phyloP scores from a whole-genome alignment of 352 stramenopile species.

The Peronosclerospora sorghi region DNA sequence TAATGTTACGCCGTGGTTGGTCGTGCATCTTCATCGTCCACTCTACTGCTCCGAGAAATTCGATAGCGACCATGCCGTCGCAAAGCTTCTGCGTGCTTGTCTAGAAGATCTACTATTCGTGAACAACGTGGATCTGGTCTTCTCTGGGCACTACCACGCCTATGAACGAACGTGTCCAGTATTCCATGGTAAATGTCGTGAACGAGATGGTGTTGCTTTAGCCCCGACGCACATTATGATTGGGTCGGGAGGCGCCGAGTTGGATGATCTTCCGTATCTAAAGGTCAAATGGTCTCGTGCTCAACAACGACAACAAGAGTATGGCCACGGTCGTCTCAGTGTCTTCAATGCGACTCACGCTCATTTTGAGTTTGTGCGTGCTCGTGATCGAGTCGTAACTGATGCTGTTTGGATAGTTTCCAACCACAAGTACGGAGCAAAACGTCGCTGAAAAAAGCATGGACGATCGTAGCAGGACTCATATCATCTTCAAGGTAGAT shows the following conservation, averaged over 20 bases:
- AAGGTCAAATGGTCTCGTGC: constrained; percentile 14
- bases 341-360: constrained; percentile 33
- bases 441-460: too few relatives aligned
- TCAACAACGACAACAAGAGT: constrained; percentile 17
- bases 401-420: constrained; percentile 29
- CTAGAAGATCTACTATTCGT: constrained; percentile 25
- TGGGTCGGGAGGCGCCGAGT: constrained; percentile 26
- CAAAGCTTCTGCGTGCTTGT: constrained; percentile 21
- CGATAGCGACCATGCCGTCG: constrained; percentile 17
- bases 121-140: constrained; percentile 39
- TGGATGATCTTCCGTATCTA: constrained; percentile 26
- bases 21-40: constrained; percentile 44
- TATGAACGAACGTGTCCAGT: constrained; percentile 50
- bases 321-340: constrained; percentile 37
- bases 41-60: constrained; percentile 31
- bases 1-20: constrained; percentile 33
- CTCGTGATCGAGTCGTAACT: constrained; percentile 11
- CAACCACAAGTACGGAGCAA: constrained; percentile 10
- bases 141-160: constrained; percentile 44
- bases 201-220: constrained; percentile 8
- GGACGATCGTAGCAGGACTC: constrained; percentile 10
- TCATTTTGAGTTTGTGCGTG: constrained; percentile 36
- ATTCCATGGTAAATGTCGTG: constrained; percentile 19
- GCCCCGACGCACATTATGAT: constrained; percentile 41
- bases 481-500: too few relatives aligned